Base-by-base conservation (phyloP, 106 monocot species). In the Amphibolis antarctica region DNA sequence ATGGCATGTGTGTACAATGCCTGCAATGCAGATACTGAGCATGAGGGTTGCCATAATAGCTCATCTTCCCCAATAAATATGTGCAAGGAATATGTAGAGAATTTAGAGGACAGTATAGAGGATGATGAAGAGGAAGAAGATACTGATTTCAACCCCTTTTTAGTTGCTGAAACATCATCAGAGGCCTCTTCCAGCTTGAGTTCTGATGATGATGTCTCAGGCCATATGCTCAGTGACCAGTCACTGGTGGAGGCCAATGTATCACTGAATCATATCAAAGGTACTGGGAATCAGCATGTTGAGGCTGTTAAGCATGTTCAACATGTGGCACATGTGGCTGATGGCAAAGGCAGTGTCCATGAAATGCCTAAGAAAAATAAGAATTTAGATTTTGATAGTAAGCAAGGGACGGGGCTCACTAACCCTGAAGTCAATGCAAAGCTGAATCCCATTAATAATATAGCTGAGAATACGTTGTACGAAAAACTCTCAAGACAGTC, bases 151-250 rank as follows among this genome's bases (percentile, higher is more conserved):
- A 70, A 70, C 24, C 69, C 69, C n/a, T 70, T 46, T 51, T 49
- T 70, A 18, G 15, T 70, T 13, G 69, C 60, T 0, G 69, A 70
- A 28, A 23, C 21, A 6, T 44, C 36, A 30, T 70, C 69, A 1
- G 69, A 70, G 20, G 60, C 69, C 43, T 70, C 69, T 59, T 70
- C 69, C 27, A 70, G 60, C 31, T 60, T 70, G 58, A 70, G 69
- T 60, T 70, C 60, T 28, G 69, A 70, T n/a, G 69, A 70, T 31
- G 69, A 70, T 19, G 69, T 19, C 25, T 70, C 59, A 18, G 49
- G 57, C 27, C 11, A 57, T 57, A 3, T 57, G 13, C 48, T 49
- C 48, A 49, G n/a, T n/a, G 48, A 49, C 15, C 13, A 13, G n/a
- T n/a, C 48, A 49, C 48, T 49, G 13, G 48, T 49, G 15, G 48